Evolutionary conservation across 1,284 basidiomycete genomes (phyloP).

Genomic region (Mycena sp.): DNA sequence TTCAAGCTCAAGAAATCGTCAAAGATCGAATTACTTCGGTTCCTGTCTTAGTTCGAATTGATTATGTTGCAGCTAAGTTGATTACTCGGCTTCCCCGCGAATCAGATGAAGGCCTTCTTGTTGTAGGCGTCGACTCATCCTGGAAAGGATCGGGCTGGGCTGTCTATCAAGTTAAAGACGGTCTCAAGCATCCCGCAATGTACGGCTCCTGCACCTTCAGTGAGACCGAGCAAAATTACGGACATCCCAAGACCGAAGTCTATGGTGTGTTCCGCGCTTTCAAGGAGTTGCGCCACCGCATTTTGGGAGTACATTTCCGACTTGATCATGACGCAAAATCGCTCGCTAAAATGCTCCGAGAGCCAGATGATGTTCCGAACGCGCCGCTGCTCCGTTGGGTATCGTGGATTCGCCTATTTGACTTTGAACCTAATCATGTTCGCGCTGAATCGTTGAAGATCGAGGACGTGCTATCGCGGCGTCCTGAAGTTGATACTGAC

Average conservation of each 20-base stretch:
- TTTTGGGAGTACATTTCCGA: constrained; percentile 39
- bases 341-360: constrained; percentile 44
- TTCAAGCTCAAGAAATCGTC: constrained; percentile 36
- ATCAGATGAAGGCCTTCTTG: constrained; percentile 37
- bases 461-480: constrained; percentile 42
- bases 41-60: constrained; percentile 40
- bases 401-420: constrained; percentile 39
- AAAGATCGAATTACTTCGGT: constrained; percentile 32
- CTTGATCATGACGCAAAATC: constrained; percentile 46
- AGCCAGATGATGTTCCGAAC: constrained; percentile 43
- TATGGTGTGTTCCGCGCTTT: constrained; percentile 21
- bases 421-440: constrained; percentile 41
- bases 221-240: background rate
- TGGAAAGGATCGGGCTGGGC: constrained; percentile 30
- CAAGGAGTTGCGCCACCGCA: constrained; percentile 26
- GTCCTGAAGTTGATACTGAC: constrained; percentile 21
- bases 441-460: constrained; percentile 35
- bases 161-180: background rate
- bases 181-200: background rate
- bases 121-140: constrained; percentile 45
- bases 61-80: constrained; percentile 38
- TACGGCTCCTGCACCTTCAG: background rate
- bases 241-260: constrained; percentile 1
- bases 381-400: constrained; percentile 29
- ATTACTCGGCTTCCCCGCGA: constrained; percentile 6